phyloP scores from a whole-genome alignment of 306 rosid genomes.

The Inga leiocalycina region DNA sequence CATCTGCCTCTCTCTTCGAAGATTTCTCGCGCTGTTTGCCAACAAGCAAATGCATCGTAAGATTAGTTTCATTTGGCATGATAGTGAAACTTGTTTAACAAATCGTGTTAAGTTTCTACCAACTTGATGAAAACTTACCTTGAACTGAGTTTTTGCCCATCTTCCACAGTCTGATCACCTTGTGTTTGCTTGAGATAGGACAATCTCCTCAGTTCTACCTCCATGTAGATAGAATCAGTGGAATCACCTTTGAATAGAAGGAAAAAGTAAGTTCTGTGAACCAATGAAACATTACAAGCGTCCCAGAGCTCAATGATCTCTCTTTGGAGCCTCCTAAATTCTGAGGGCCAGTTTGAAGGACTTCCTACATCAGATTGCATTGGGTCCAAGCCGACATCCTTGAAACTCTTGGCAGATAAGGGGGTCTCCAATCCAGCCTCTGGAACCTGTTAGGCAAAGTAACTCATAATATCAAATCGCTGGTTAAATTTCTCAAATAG shows the following conservation, averaged over 20 bases:
- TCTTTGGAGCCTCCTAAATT: constrained; percentile 74
- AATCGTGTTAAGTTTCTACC: no score
- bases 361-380: constrained; percentile 54
- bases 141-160: constrained; percentile 58
- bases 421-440: constrained; percentile 40
- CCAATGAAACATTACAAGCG: constrained; percentile 81
- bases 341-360: constrained; percentile 73
- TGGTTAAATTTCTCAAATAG: constrained; percentile 20
- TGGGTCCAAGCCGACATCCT: constrained; percentile 78
- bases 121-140: constrained; percentile 51
- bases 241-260: constrained; percentile 82
- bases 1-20: constrained; percentile 80
- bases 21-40: constrained; percentile 58
- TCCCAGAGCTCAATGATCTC: constrained; percentile 87
- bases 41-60: constrained; percentile 26
- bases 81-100: constrained; percentile 5
- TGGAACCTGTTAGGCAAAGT: constrained; percentile 45
- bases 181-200: constrained; percentile 67
- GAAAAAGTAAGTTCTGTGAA: constrained; percentile 94
- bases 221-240: constrained; percentile 81
- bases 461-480: constrained; percentile 25
- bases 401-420: constrained; percentile 47
- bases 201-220: constrained; percentile 84
- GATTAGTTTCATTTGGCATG: background rate
- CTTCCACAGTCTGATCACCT: constrained; percentile 57